phyloP scores from a whole-genome alignment of 768 basidiomycete species.

The Hortiboletus flavorubellus region DNA sequence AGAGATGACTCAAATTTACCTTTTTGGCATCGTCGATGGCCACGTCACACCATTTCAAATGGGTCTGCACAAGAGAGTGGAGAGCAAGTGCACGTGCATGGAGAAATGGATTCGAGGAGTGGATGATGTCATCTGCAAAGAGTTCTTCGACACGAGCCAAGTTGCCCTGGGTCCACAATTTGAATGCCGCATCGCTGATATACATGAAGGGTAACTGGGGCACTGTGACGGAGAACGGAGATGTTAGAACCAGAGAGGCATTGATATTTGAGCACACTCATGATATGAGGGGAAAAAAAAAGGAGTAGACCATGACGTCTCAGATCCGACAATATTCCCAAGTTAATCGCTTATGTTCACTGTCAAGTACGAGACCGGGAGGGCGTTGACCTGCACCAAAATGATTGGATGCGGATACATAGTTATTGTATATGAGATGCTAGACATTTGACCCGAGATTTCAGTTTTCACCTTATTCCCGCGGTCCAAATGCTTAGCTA shows the following conservation, averaged over 20 bases:
- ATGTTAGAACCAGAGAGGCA: too few relatives aligned
- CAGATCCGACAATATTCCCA: background rate
- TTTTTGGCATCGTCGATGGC: constrained; percentile 6
- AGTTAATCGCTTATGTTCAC: background rate
- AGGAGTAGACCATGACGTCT: background rate
- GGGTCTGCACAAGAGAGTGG: background rate
- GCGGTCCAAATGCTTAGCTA: too few relatives aligned
- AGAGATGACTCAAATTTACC: background rate
- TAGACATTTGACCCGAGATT: too few relatives aligned
- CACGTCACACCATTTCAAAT: background rate
- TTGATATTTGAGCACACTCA: background rate
- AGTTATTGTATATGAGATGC: too few relatives aligned
- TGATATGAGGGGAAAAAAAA: background rate
- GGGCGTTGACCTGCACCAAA: too few relatives aligned
- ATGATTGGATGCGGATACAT: too few relatives aligned
- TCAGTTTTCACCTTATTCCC: too few relatives aligned
- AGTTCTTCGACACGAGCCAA: background rate
- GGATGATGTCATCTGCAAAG: background rate
- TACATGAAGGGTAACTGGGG: background rate
- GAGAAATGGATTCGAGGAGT: background rate
- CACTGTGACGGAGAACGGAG: background rate
- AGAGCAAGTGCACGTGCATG: constrained; percentile 1
- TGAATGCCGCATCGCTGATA: background rate
- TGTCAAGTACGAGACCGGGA: background rate
- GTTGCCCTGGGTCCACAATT: background rate